Conservation (phyloP, 2,329 filamentous ascomycete genomes). For the Neocatenulostroma microsporum region DNA sequence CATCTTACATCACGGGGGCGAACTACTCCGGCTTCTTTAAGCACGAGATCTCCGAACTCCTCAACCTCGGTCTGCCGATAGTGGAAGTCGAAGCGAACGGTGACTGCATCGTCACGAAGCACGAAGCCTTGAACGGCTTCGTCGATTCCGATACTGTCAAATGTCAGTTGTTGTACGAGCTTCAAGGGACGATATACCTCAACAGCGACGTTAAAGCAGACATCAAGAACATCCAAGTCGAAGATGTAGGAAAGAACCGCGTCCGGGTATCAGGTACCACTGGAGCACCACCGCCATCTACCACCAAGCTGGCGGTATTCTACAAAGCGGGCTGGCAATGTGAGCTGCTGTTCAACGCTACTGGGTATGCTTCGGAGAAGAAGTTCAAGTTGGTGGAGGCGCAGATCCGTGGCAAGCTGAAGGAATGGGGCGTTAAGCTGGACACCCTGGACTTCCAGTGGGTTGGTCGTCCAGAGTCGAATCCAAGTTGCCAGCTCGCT, state of each 20-base stretch:
- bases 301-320: slow-evolving; percentile 41
- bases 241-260: slow-evolving; percentile 42
- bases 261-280: slow-evolving; percentile 41
- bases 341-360: slow-evolving; percentile 36
- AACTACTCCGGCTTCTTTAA: slow-evolving; percentile 37
- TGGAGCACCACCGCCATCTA: slow-evolving; percentile 40
- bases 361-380: slow-evolving; percentile 37
- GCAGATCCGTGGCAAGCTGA: slow-evolving; percentile 34
- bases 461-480: slow-evolving; percentile 23
- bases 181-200: slow-evolving; percentile 49
- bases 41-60: slow-evolving; percentile 27
- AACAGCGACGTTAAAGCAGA: slow-evolving; percentile 50
- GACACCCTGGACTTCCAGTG: slow-evolving; percentile 21
- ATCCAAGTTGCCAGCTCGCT: slow-evolving; percentile 35
- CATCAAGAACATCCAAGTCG: slow-evolving; percentile 43
- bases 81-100: slow-evolving; percentile 27
- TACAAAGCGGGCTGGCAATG: slow-evolving; percentile 31
- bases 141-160: slow-evolving; percentile 43
- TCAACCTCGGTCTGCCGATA: slow-evolving; percentile 26
- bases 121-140: slow-evolving; percentile 27
- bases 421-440: slow-evolving; percentile 20
- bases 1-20: slow-evolving; percentile 34
- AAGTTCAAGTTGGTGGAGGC: slow-evolving; percentile 39
- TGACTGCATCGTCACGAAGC: slow-evolving; percentile 31
- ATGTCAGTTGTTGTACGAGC: slow-evolving; percentile 47